phyloP scores from a whole-genome alignment of 1,284 basidiomycete species.

The Malassezia sympodialis region DNA sequence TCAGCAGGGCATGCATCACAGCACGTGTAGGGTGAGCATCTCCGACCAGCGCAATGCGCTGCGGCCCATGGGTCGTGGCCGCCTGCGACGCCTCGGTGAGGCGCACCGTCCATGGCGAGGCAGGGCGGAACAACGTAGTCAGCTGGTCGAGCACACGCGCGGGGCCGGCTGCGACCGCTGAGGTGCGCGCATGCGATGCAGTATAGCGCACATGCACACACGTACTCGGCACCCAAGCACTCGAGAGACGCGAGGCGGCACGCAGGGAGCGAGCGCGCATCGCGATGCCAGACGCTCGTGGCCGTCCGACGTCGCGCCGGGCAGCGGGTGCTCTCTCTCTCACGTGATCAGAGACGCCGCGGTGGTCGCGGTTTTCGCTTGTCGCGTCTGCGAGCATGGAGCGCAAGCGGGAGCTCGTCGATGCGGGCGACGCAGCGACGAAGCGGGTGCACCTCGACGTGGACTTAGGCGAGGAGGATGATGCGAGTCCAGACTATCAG shows the following conservation, averaged over 20 bases:
- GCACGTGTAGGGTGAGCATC: background rate
- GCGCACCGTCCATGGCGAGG: background rate
- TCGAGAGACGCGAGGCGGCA: background rate
- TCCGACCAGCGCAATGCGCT: constrained; percentile 11
- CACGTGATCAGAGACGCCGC: constrained; percentile 2
- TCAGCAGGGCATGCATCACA: constrained; percentile 16
- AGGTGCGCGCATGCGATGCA: background rate
- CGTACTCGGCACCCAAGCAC: background rate
- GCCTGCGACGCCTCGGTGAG: background rate
- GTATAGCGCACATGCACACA: background rate
- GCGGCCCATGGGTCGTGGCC: background rate
- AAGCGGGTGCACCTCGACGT: constrained; percentile 18
- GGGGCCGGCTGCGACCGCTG: background rate
- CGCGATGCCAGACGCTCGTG: background rate
- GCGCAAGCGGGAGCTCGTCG: constrained; percentile 27
- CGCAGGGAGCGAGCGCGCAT: background rate
- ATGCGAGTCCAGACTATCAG: constrained; percentile 20
- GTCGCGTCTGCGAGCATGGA: constrained; percentile 19
- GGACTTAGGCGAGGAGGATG: constrained; percentile 22
- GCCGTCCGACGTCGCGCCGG: background rate
- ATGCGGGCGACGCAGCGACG: background rate
- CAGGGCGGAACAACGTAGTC: background rate
- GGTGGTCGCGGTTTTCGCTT: background rate
- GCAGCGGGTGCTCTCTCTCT: background rate
- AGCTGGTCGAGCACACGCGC: background rate